Evolutionary conservation across 1,284 basidiomycete species (phyloP).

Genomic region (Flammula alnicola): DNA sequence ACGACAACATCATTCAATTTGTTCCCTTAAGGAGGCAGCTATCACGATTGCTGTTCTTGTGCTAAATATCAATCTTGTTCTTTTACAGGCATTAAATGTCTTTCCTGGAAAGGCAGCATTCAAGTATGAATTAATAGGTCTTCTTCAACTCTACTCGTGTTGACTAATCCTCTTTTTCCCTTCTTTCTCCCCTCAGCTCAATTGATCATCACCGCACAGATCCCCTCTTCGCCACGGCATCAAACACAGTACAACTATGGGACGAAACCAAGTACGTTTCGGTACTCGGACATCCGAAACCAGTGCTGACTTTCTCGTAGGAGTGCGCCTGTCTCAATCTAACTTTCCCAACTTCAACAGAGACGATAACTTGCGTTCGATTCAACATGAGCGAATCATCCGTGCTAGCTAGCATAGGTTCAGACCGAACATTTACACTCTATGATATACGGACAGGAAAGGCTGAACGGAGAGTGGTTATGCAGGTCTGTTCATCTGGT

Average conservation of each 20-base stretch:
- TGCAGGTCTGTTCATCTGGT: slow-evolving; percentile 67
- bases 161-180: background rate
- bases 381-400: slow-evolving; percentile 96
- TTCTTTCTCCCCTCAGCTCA: slow-evolving; percentile 55
- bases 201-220: slow-evolving; percentile 94
- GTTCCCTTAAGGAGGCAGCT: background rate
- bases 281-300: slow-evolving; percentile 9
- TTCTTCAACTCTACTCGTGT: background rate
- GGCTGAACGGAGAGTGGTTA: slow-evolving; percentile 88
- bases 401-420: slow-evolving; percentile 91
- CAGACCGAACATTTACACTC: slow-evolving; percentile 93
- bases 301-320: slow-evolving; percentile 33
- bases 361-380: slow-evolving; percentile 85
- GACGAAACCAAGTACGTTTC: slow-evolving; percentile 85
- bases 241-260: slow-evolving; percentile 95
- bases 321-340: slow-evolving; percentile 82
- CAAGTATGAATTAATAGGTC: slow-evolving; percentile 56
- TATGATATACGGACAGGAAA: slow-evolving; percentile 97
- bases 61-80: slow-evolving; percentile 28
- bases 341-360: slow-evolving; percentile 79
- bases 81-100: slow-evolving; percentile 67
- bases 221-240: slow-evolving; percentile 92
- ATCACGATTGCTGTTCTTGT: background rate
- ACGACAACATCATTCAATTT: background rate
- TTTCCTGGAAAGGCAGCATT: slow-evolving; percentile 87